Base-by-base conservation (phyloP, 768 basidiomycete genomes). In the Mycena sanguinolenta region DNA sequence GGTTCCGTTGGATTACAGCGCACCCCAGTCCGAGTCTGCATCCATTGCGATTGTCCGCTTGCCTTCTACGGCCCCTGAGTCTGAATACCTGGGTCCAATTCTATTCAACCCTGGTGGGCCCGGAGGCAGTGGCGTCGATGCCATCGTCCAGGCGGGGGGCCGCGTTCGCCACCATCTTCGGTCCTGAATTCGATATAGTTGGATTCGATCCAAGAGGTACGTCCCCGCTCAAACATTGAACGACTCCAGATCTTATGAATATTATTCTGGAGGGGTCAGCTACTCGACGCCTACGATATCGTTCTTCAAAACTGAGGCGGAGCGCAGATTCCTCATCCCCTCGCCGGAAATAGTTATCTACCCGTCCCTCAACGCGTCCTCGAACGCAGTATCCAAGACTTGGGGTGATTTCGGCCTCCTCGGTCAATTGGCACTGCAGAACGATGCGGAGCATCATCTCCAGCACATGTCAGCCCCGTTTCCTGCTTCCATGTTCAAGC, bases 51-150 rank as follows among this genome's bases (percentile, higher is more conserved):
- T 81, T 25, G 67, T 79, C 19, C 70, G 75, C 50, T 60, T 77
- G 36, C 75, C 77, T 3, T 63, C 81, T 2, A 72, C 60, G 13
- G 28, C 74, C 27, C 50, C 71, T 1, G 28, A 60, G 3, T 63
- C 70, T 7, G 58, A 70, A 23, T 80, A 79, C 54, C 71, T 69
- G 6, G 81, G 80, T 0, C 80, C 80, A 0, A 74, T 82, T n/a
- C 71, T 81, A 7, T 79, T 78, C 73, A 82, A 80, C 65, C 81
- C 77, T 2, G 76, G 76, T 2, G 77, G 76, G 0, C 76, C 77
- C 1, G 77, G 77, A n/a, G 72, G 72, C 2, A 75, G 75, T 32
- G 80, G 78, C 25, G 76, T 80, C 30, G 64, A 69, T 2, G 39
- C 71, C 0, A 65, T 77, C 14, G 49, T 58, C 4, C 32, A 50